Percentiles rank a stretch among this genome's conserved stretches.
These are phyloP conservation scores for Symbiodinium pilosum DNA, from an alignment of 73 alveolate genomes.

Conservation along the genomic window DNA sequence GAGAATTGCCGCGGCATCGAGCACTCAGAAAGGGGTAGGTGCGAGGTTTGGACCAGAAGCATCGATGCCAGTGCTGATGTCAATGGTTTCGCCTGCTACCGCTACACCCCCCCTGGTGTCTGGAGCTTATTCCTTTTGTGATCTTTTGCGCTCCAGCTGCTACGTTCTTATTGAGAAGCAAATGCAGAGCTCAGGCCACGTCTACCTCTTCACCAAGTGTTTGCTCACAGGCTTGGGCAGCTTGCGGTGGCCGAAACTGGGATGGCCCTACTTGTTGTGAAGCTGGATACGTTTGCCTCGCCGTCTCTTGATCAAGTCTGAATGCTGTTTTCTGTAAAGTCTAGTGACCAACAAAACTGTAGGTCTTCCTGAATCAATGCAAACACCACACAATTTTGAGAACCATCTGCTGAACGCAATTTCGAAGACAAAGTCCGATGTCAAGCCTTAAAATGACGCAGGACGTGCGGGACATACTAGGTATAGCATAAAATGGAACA, in stretches of 20 bases:
- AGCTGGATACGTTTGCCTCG: conserved; percentile 42
- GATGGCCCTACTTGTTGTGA: conserved; percentile 80
- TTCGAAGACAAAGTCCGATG: no score
- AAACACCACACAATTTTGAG: no score
- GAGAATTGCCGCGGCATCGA: conserved; percentile 57
- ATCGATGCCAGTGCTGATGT: not conserved
- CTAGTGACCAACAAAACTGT: no score
- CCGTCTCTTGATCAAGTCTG: not conserved
- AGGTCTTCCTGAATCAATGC: no score
- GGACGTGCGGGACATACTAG: no score
- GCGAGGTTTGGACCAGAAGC: not conserved
- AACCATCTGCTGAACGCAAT: no score
- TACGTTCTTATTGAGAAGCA: no score
- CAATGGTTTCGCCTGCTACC: not conserved
- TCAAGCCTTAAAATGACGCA: no score
- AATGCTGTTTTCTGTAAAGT: no score
- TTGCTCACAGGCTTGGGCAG: conserved; percentile 28
- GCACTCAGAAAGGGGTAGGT: not conserved
- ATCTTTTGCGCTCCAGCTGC: no score
- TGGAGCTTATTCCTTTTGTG: not conserved
- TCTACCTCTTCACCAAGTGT: not conserved
- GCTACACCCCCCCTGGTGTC: not conserved
- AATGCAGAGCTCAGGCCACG: not conserved
- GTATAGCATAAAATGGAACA: no score
- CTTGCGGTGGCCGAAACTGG: conserved; percentile 92